Conservation (phyloP, 768 basidiomycete genomes). For the Amanita polypyramis region DNA sequence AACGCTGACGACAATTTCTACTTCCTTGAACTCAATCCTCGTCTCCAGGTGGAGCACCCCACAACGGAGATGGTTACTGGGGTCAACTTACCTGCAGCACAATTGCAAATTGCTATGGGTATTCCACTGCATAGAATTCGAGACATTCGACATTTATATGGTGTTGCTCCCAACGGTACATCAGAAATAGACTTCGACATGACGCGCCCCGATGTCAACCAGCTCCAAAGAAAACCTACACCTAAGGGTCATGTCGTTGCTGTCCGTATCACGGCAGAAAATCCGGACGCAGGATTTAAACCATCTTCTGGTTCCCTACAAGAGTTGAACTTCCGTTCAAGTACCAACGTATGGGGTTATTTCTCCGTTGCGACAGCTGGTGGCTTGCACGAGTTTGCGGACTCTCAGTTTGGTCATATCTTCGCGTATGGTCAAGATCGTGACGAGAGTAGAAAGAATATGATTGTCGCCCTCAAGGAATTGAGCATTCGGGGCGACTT, state of each 20-base stretch:
- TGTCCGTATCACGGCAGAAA: slow-evolving; percentile 98
- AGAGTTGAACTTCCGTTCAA: slow-evolving; percentile 98
- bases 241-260: slow-evolving; percentile 99
- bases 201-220: slow-evolving; percentile 75
- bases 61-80: slow-evolving; percentile 99
- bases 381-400: slow-evolving; percentile 97
- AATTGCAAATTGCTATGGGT: slow-evolving; percentile 98
- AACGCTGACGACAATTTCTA: slow-evolving; percentile 90
- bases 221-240: slow-evolving; percentile 86
- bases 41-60: slow-evolving; percentile 99
- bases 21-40: slow-evolving; percentile 98
- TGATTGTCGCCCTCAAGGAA: slow-evolving; percentile 98
- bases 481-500: slow-evolving; percentile 98
- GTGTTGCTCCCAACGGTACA: slow-evolving; percentile 78
- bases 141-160: slow-evolving; percentile 92
- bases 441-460: slow-evolving; percentile 91
- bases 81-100: slow-evolving; percentile 94
- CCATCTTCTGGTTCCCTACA: slow-evolving; percentile 95
- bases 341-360: slow-evolving; percentile 99
- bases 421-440: slow-evolving; percentile 98
- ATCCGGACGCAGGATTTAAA: slow-evolving; percentile 99
- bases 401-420: slow-evolving; percentile 99
- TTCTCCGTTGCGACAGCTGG: slow-evolving; percentile 95
- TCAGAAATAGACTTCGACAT: slow-evolving; percentile 98
- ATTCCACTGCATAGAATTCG: slow-evolving; percentile 91